A percentile compares a stretch with the other conserved stretches of the same genome.
These are phyloP conservation scores for Tetratostichococcus sp. DNA, from an alignment of 139 green algal genomes.

Conservation along the genomic window DNA sequence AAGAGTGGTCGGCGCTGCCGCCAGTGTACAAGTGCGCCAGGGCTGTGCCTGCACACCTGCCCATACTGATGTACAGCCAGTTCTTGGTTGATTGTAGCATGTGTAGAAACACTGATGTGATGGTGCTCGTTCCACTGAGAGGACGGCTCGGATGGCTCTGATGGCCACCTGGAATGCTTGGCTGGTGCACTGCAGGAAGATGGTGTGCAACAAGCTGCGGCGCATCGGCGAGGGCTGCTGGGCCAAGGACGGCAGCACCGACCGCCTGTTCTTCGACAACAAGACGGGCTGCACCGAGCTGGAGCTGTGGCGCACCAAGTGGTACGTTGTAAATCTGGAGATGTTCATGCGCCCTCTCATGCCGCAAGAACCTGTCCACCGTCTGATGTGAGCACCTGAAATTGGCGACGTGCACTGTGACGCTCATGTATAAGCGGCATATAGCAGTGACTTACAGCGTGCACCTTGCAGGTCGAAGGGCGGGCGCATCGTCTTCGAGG, in stretches of 20 bases:
- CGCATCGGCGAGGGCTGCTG: constrained; percentile 37
- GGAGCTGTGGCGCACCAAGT: constrained; percentile 48
- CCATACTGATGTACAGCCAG: neutral
- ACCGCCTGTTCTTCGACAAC: neutral
- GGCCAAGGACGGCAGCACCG: constrained; percentile 17
- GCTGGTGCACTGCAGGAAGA: constrained; percentile 15
- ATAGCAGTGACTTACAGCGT: too few relatives aligned
- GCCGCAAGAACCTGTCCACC: too few relatives aligned
- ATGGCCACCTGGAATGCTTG: too few relatives aligned
- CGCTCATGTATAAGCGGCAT: too few relatives aligned
- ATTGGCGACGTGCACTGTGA: too few relatives aligned
- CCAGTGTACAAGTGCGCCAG: neutral
- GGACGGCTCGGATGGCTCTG: too few relatives aligned
- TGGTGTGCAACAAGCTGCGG: constrained; percentile 33
- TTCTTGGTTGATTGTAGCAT: too few relatives aligned
- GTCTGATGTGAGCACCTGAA: too few relatives aligned
- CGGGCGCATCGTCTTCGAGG: constrained; percentile 46
- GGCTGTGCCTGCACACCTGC: neutral
- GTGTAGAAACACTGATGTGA: too few relatives aligned
- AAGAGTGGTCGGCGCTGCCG: constrained; percentile 33
- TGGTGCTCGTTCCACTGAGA: too few relatives aligned
- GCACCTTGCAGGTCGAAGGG: too few relatives aligned
- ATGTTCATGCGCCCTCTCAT: too few relatives aligned
- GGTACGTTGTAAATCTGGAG: neutral
- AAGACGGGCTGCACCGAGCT: constrained; percentile 3